Evolutionary conservation across 2,329 filamentous ascomycete species (phyloP), one percentile per base, ranked within the genome.

Genomic region (Epichloe elymi): DNA sequence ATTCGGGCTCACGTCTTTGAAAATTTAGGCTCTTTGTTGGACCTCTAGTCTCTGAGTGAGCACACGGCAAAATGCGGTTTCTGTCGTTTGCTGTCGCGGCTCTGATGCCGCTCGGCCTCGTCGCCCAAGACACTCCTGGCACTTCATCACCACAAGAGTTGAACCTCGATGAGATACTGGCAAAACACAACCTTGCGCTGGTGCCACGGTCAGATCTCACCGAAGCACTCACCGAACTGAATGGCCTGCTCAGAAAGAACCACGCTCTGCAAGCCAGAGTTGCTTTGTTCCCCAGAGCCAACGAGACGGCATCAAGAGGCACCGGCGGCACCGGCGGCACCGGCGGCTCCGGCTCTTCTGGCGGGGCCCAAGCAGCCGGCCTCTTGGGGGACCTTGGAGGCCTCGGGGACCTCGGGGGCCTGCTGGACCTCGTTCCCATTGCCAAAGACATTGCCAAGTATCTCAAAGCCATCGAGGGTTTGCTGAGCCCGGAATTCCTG

Each of bases 151-250:
- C 59, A 7, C 60, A 62, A 20, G 68, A 70, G 48, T 50, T 67
- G 12, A 62, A 70, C 17, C 65, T 73, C 20, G 68, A 69, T 20
- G 67, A 67, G 43, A 57, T 69, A 43, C 58, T 73, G 40, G 66
- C 65, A 42, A 72, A 65, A 57, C 69, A 72, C 57, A 70, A 72
- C 49, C 60, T 73, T 35, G 70, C 67, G 30, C 58, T 73, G 47
- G 70, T 72, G 7, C 70, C 70, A 36, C 63, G 68, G n/a, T 70
- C 67, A 44, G 69, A 73, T 50, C 66, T 73, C 50, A 70, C 70
- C n/a, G 70, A 72, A 41, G 69, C 66, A 1, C 54, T 73, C 15
- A 66, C 65, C 5, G 69, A 73, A 57, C 64, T 73, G 50, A 72
- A 67, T 40, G 57, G 57, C 6, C 59, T 73, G 19, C 67, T 73